Base-by-base conservation (phyloP, 1,139 yeast genomes). In the Williopsis jadinii region DNA sequence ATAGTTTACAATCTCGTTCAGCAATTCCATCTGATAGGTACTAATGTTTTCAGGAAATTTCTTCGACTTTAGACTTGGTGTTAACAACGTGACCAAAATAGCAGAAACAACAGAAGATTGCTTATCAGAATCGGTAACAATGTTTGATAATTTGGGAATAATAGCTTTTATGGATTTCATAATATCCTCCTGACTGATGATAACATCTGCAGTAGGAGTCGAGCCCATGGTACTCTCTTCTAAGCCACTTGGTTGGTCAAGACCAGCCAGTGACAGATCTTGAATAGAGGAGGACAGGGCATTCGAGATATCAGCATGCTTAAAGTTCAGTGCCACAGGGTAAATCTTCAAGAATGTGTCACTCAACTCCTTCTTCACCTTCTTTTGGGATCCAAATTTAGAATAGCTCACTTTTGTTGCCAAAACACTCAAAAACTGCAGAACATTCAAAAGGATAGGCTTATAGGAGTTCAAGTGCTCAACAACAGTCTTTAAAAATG, bases 331-430 rank as follows among this genome's bases (percentile, higher is more conserved):
- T 0, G 74, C 61, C 28, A 63, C 54, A 13, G 71, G 70, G 26
- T 86, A 64, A 11, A 82, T 61, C 52, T 74, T 80, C 31, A 71
- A 51, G 55, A 83, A 85, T 2, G 70, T 49, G 30, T 87, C 96
- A 2, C 78, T 63, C 30, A 87, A 58, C 30, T 88, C 97, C 51
- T 77, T 82, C 44, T 75, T 71, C 27, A 71, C 62, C 51, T 76
- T 75, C 49, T 70, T 76, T 47, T 73, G 79, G 34, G 80, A 82
- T 5, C 85, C 83, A 53, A 77, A 70, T 46, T 78, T 78, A 2
- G 80, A 68, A n/a, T 63, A 63, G 14, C 71, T 70, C 8, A 84
- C 54, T 52, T 86, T 84, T 15, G 66, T 56, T 1, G 84, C 74
- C 38, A 86, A 59, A 1, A 71, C 60, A 2, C 74, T 67, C 3